Percentiles rank a stretch among this genome's conserved stretches.
These are phyloP conservation scores for Fusarium miscanthi DNA, from an alignment of 2,329 filamentous ascomycete genomes.

Conservation along the genomic window DNA sequence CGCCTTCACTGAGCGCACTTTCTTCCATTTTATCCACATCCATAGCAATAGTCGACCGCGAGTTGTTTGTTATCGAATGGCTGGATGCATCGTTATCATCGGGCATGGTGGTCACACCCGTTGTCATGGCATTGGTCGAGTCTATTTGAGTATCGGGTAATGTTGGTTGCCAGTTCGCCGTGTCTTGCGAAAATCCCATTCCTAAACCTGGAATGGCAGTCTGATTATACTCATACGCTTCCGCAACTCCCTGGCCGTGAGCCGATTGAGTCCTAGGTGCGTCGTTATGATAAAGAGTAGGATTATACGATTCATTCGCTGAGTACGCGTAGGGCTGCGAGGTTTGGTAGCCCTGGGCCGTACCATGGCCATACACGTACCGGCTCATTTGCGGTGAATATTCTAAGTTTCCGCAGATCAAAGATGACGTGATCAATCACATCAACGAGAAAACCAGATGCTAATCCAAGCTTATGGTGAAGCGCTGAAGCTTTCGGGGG, in stretches of 20 bases:
- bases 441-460: neutral
- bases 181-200: conserved; percentile 41
- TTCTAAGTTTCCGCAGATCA: neutral
- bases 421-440: neutral
- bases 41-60: neutral
- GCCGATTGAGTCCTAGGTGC: conserved; percentile 1
- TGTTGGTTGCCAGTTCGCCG: conserved; percentile 29
- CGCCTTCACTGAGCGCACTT: conserved; percentile 79
- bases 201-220: conserved; percentile 52
- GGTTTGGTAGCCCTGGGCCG: conserved; percentile 38
- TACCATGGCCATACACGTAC: conserved; percentile 44
- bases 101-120: neutral
- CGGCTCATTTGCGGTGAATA: conserved; percentile 45
- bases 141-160: conserved; percentile 10
- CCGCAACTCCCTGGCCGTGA: conserved; percentile 17
- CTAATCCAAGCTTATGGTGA: neutral
- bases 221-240: conserved; percentile 44
- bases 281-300: conserved; percentile 19
- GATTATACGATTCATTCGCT: conserved; percentile 25
- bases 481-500: neutral
- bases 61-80: neutral
- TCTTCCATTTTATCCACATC: conserved; percentile 65
- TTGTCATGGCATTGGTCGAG: neutral
- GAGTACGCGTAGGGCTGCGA: conserved; percentile 36
- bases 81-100: neutral